A percentile compares a stretch with the other conserved stretches of the same genome.
Conservation (phyloP, 2,329 filamentous ascomycete genomes). For the Colletotrichum phormii region DNA sequence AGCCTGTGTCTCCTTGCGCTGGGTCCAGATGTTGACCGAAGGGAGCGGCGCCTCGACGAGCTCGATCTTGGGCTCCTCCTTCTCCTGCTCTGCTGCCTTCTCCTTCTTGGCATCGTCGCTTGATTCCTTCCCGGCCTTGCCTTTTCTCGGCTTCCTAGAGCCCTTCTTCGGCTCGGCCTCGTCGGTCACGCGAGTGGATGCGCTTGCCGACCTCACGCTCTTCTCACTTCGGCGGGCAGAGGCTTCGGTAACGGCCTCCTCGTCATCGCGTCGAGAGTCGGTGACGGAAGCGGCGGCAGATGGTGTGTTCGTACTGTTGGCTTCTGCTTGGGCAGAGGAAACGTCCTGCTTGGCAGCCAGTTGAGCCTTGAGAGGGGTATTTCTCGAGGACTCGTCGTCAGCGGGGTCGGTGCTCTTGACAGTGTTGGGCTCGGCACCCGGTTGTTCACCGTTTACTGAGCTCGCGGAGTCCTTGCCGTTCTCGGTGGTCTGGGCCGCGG, state of each 20-base stretch:
- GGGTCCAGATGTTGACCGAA: slow-evolving; percentile 87
- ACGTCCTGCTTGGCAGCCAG: slow-evolving; percentile 42
- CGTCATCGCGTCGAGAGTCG: slow-evolving; percentile 53
- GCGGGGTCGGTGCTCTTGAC: slow-evolving; percentile 15
- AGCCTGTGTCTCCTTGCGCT: slow-evolving; percentile 76
- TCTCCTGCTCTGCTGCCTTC: slow-evolving; percentile 70
- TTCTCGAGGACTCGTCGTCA: slow-evolving; percentile 31
- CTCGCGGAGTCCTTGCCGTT: slow-evolving; percentile 42
- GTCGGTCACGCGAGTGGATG: slow-evolving; percentile 74
- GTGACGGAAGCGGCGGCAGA: slow-evolving; percentile 51
- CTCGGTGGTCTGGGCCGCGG: slow-evolving; percentile 45
- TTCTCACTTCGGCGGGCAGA: slow-evolving; percentile 57
- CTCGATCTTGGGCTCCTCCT: slow-evolving; percentile 69
- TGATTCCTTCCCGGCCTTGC: slow-evolving; percentile 69
- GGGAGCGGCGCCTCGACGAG: slow-evolving; percentile 87
- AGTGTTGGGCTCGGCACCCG: slow-evolving; percentile 20
- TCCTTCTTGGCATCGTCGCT: slow-evolving; percentile 60
- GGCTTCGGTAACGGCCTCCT: slow-evolving; percentile 51
- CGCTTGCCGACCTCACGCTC: slow-evolving; percentile 70
- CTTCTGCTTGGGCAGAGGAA: slow-evolving; percentile 12
- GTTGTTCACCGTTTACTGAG: slow-evolving; percentile 32
- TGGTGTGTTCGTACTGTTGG: slow-evolving; percentile 40
- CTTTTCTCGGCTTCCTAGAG: slow-evolving; percentile 60
- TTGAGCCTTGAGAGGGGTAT: slow-evolving; percentile 26
- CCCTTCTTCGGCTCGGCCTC: slow-evolving; percentile 73